phyloP scores from a whole-genome alignment of 2,329 filamentous ascomycete genomes.

The Podosphaera leucotricha region DNA sequence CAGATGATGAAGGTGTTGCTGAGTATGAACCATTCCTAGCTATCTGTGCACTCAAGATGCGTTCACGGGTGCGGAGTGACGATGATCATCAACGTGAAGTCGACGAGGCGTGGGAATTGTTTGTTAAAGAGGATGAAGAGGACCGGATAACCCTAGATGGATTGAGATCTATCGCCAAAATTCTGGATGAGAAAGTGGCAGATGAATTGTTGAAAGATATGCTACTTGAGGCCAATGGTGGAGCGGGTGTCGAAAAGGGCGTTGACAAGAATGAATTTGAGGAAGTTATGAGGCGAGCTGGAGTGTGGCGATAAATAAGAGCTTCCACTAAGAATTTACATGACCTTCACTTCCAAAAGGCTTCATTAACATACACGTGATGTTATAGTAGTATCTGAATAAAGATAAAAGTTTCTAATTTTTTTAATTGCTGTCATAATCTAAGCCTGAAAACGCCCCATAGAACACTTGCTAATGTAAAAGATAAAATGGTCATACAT shows the following conservation, averaged over 20 bases:
- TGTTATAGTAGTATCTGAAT: too few species aligned
- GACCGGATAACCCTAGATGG: conserved; percentile 53
- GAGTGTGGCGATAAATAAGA: conserved; percentile 12
- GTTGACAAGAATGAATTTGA: conserved; percentile 44
- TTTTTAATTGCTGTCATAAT: too few species aligned
- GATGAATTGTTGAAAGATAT: conserved; percentile 78
- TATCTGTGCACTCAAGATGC: conserved; percentile 69
- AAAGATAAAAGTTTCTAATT: too few species aligned
- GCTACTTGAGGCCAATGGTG: conserved; percentile 83
- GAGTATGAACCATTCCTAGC: conserved; percentile 64
- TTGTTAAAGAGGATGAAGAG: conserved; percentile 33
- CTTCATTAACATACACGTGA: too few species aligned
- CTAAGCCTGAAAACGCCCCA: too few species aligned
- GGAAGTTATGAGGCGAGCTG: conserved; percentile 14
- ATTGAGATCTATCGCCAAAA: conserved; percentile 52
- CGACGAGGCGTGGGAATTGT: conserved; percentile 59
- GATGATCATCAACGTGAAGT: conserved; percentile 41
- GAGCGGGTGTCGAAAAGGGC: conserved; percentile 42
- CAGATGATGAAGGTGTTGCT: conserved; percentile 54
- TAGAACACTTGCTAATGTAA: too few species aligned
- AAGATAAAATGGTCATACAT: too few species aligned
- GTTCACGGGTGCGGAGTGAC: conserved; percentile 28
- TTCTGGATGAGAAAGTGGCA: conserved; percentile 62
- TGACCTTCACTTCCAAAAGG: too few species aligned
- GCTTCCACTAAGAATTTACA: too few species aligned